Percentiles rank a stretch among this genome's conserved stretches.
phyloP scores from a whole-genome alignment of 257 asterid genomes.

The Prunella vulgaris region DNA sequence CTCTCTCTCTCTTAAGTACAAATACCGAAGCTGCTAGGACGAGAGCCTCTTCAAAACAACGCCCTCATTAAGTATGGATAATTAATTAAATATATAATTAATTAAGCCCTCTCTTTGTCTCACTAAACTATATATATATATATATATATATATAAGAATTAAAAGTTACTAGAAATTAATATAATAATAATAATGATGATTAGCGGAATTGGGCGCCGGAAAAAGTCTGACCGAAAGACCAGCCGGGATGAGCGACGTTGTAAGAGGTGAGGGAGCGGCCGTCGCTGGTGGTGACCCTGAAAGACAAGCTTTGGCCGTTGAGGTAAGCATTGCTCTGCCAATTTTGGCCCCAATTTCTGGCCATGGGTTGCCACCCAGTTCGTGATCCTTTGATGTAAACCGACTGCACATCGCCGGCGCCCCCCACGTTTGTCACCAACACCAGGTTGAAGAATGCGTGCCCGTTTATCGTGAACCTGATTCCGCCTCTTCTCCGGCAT shows the following conservation, averaged over 20 bases:
- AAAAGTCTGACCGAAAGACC: slow-evolving; percentile 88
- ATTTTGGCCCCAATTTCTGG: slow-evolving; percentile 96
- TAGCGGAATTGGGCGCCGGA: slow-evolving; percentile 68
- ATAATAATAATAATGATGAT: not conserved
- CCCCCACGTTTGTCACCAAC: slow-evolving; percentile 79
- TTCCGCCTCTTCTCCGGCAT: slow-evolving; percentile 87
- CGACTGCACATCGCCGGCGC: slow-evolving; percentile 78
- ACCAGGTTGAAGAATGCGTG: slow-evolving; percentile 88
- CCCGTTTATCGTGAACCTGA: slow-evolving; percentile 79
- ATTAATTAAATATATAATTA: not conserved
- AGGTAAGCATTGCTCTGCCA: slow-evolving; percentile 91
- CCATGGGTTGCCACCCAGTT: slow-evolving; percentile 81
- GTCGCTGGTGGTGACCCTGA: slow-evolving; percentile 67
- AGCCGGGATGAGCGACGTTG: slow-evolving; percentile 59
- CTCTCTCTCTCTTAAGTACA: not conserved
- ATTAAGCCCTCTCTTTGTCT: not conserved
- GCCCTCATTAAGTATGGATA: slow-evolving; percentile 20
- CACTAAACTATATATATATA: slow-evolving; percentile 4
- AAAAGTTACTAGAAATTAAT: not conserved
- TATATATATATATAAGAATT: too few relatives aligned
- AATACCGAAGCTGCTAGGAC: not conserved
- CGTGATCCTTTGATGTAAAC: slow-evolving; percentile 82
- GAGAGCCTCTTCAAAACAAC: slow-evolving; percentile 33
- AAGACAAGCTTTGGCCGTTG: slow-evolving; percentile 82
- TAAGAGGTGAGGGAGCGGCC: slow-evolving; percentile 75